phyloP scores from a whole-genome alignment of 148 eudicot genomes.

The Nyssa sinensis region DNA sequence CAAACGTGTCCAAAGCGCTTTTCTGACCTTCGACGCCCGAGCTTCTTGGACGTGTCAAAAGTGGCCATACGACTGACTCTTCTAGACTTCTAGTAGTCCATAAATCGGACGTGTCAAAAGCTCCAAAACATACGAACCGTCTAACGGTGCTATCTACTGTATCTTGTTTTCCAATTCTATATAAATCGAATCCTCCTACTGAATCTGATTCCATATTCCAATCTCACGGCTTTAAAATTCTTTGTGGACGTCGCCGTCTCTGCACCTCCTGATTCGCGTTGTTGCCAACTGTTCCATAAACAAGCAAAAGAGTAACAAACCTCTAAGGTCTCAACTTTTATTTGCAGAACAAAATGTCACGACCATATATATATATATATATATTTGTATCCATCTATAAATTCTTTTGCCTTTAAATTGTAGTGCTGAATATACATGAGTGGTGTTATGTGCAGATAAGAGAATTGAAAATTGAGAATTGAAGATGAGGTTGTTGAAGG shows the following conservation, averaged over 20 bases:
- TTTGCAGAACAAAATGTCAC: background rate
- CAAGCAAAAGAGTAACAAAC: background rate
- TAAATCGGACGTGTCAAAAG: no score
- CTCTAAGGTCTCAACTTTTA: no score
- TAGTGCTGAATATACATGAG: background rate
- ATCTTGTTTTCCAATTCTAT: background rate
- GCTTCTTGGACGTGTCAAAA: no score
- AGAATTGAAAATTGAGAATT: background rate
- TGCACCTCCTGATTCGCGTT: background rate
- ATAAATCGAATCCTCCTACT: background rate
- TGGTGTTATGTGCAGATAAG: background rate
- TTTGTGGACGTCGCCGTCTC: no score
- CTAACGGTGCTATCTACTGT: no score
- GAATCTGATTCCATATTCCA: background rate
- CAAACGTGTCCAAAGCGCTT: no score
- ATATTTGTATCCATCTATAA: background rate
- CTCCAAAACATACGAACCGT: no score
- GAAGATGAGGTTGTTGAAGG: constrained; percentile 86
- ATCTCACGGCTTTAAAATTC: background rate
- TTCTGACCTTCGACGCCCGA: no score
- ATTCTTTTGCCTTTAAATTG: no score
- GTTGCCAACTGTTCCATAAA: background rate
- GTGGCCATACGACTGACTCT: no score
- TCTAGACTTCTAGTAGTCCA: no score
- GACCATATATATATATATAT: no score